These are phyloP conservation scores for Hymenoscyphus infarciens DNA, from an alignment of 2,329 filamentous ascomycete genomes.

Conservation along the genomic window DNA sequence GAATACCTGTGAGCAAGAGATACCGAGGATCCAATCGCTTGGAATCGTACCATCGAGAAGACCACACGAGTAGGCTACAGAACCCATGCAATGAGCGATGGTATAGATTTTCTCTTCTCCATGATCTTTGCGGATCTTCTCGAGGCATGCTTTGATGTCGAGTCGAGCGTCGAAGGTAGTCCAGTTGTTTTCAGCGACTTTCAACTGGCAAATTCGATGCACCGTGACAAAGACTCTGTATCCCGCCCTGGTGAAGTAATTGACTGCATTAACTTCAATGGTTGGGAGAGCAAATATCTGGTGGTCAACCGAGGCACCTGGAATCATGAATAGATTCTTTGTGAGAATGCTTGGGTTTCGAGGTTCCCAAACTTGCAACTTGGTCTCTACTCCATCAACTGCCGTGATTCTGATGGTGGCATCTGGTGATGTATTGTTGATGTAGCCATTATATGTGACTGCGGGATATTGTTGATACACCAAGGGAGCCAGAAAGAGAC, in stretches of 20 bases:
- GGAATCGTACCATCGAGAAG: conserved; percentile 60
- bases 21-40: conserved; percentile 52
- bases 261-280: conserved; percentile 59
- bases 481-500: conserved; percentile 52
- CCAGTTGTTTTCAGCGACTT: conserved; percentile 48
- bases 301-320: conserved; percentile 60
- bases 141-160: conserved; percentile 54
- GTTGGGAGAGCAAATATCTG: conserved; percentile 61
- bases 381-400: conserved; percentile 48
- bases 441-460: conserved; percentile 45
- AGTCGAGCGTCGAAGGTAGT: conserved; percentile 59
- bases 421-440: conserved; percentile 48
- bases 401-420: conserved; percentile 46
- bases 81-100: conserved; percentile 61
- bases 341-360: conserved; percentile 36
- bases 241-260: conserved; percentile 58
- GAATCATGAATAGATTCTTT: conserved; percentile 57
- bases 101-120: conserved; percentile 48
- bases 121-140: conserved; percentile 45
- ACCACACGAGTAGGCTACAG: conserved; percentile 55
- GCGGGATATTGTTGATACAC: conserved; percentile 53
- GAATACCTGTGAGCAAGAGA: conserved; percentile 60
- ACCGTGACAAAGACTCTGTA: conserved; percentile 58
- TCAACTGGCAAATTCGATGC: conserved; percentile 54
- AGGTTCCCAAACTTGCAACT: conserved; percentile 56